These are phyloP conservation scores for Tetradesmus obliquus DNA, from an alignment of 139 green algal genomes.

Conservation along the genomic window DNA sequence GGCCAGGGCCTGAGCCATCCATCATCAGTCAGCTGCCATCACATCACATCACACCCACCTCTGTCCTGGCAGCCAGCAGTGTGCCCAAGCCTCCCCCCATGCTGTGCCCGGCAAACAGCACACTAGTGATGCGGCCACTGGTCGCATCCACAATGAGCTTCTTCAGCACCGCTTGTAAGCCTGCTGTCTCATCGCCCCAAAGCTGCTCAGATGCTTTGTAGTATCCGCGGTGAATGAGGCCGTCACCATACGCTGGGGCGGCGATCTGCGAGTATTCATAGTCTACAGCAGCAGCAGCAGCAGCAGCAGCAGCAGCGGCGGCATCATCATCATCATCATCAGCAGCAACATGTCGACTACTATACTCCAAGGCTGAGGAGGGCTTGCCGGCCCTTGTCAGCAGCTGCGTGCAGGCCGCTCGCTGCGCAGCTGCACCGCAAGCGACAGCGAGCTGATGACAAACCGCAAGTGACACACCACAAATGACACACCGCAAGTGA, in stretches of 20 bases:
- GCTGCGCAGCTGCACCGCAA: too few species aligned
- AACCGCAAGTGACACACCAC: too few species aligned
- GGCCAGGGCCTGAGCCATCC: not conserved
- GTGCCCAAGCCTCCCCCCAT: not conserved
- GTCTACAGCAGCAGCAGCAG: conserved; percentile 3
- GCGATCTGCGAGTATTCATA: not conserved
- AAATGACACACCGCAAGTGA: too few species aligned
- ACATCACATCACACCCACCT: not conserved
- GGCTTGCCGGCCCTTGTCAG: too few species aligned
- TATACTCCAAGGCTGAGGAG: too few species aligned
- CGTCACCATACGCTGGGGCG: not conserved
- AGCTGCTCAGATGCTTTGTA: not conserved
- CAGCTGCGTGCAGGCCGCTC: too few species aligned
- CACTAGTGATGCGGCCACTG: not conserved
- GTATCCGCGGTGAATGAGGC: not conserved
- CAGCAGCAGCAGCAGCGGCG: not conserved
- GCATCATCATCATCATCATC: too few species aligned
- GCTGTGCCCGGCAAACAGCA: not conserved
- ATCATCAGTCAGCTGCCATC: not conserved
- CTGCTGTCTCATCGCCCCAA: not conserved
- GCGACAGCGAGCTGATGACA: too few species aligned
- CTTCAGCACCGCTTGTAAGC: not conserved
- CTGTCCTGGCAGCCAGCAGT: not conserved
- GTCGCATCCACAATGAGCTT: not conserved
- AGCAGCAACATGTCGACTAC: too few species aligned